Evolutionary conservation across 2,329 filamentous ascomycete genomes (phyloP).

Genomic region (Cordyceps tenuipes): DNA sequence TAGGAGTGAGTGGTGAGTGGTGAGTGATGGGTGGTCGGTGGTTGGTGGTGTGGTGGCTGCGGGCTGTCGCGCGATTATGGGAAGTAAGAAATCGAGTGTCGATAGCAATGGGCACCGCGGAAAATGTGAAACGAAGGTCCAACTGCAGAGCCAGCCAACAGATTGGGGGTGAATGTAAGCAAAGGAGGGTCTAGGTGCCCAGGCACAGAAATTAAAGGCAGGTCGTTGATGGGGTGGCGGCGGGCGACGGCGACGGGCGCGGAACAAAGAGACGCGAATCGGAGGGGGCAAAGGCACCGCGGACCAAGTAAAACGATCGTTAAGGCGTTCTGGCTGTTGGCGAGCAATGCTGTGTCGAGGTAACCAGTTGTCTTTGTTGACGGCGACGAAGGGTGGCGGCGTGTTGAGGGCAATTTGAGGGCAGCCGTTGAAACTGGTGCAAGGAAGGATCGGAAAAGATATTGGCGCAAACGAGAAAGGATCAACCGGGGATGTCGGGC

Average conservation of each 20-base stretch:
- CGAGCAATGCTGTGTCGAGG: not conserved
- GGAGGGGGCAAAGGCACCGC: not conserved
- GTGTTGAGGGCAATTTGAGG: not conserved
- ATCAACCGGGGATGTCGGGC: not conserved
- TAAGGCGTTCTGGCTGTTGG: not conserved
- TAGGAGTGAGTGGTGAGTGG: not conserved
- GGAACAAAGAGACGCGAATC: not conserved
- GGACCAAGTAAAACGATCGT: not conserved
- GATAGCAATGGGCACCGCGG: not conserved
- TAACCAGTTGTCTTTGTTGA: not conserved
- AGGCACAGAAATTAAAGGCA: not conserved
- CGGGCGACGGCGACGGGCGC: not conserved
- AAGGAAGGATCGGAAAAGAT: not conserved
- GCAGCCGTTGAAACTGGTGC: not conserved
- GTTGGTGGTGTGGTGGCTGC: not conserved
- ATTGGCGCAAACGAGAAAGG: not conserved
- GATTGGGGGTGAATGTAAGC: conserved; percentile 2
- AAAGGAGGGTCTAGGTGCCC: not conserved
- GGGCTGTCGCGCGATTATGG: not conserved
- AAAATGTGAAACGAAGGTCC: not conserved
- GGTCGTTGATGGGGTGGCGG: not conserved
- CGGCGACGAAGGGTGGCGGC: not conserved
- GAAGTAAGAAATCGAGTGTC: not conserved
- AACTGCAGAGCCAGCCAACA: conserved; percentile 10
- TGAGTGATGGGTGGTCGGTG: not conserved